Evolutionary conservation across 495 filamentous ascomycete species (phyloP).

Genomic region (Lichina pygmaea): DNA sequence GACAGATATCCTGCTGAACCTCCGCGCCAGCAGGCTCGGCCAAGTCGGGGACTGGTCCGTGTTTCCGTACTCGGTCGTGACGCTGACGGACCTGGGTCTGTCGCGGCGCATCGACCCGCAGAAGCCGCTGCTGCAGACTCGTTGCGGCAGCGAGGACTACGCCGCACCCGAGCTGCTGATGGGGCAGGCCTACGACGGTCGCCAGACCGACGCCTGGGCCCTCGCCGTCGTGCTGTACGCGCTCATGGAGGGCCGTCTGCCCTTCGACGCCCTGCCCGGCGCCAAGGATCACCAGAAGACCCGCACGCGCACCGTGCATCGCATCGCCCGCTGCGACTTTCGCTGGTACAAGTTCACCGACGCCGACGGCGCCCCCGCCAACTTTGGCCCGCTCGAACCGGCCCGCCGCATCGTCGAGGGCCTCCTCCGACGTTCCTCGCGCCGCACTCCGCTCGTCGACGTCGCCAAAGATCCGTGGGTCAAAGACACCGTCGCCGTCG

Average conservation of each 20-base stretch:
- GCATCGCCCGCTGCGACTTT: constrained; percentile 91
- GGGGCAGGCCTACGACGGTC: constrained; percentile 84
- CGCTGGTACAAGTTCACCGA: constrained; percentile 65
- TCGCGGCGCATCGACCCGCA: constrained; percentile 53
- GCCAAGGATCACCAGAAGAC: constrained; percentile 35
- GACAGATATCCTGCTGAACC: constrained; percentile 72
- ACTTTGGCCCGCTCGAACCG: constrained; percentile 37
- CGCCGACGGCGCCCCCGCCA: constrained; percentile 39
- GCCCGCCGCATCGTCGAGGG: constrained; percentile 60
- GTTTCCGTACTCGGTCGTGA: constrained; percentile 57
- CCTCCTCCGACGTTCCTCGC: constrained; percentile 51
- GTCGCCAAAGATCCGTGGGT: constrained; percentile 58
- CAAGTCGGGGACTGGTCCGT: constrained; percentile 30
- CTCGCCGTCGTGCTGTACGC: constrained; percentile 83
- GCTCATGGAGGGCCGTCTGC: constrained; percentile 70
- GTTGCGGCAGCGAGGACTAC: constrained; percentile 92
- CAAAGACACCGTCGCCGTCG: constrained; percentile 36
- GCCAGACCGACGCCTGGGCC: constrained; percentile 81
- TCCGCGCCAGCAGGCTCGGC: constrained; percentile 19
- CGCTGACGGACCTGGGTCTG: constrained; percentile 81
- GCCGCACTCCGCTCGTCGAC: constrained; percentile 41
- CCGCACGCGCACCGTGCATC: constrained; percentile 53
- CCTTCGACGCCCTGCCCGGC: constrained; percentile 66
- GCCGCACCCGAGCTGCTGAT: constrained; percentile 90
- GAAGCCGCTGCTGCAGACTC: constrained; percentile 48